Evolutionary conservation across 345 rosid genomes (phyloP), one percentile per base, ranked within the genome.

Genomic region (Rhodomyrtus tomentosa): DNA sequence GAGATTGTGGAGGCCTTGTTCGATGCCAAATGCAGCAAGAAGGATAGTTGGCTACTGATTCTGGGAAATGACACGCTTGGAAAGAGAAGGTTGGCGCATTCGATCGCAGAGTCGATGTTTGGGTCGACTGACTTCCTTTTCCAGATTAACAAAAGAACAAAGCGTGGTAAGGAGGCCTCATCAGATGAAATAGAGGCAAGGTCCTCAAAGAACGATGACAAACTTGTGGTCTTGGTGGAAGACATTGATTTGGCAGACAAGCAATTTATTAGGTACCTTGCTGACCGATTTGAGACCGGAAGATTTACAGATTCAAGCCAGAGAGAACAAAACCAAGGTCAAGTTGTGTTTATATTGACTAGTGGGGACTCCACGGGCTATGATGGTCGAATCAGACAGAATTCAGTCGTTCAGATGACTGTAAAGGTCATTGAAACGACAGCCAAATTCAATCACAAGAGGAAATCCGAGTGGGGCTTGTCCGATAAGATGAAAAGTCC

Each of bases 51-150:
- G 98, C 50, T 96, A 32, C 87, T 95, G 84, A 58, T 96, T 85
- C 88, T 89, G 29, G 99, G 99, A 79, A 91, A 93, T 45, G 99
- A 96, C 90, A 85, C 86, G 1, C 50, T 91, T 4, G 98, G 96
- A 8, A 96, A 95, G 87, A 91, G 95, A 87, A 92, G 98, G 90
- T 85, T 96, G 86, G 96, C 95, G 24, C 89, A 87, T 82, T 90
- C 94, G 13, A 89, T 93, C 83, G 90, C 98, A 29, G 93, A 91
- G 76, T 88, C 89, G 29, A 86, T 95, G 81, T 87, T 87, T 4
- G 95, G 95, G 7, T 92, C 95, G 24, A 53, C 87, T 81, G 92
- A 93, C 82, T 85, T 85, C 16, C 90, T 96, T 48, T 54, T 92
- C 51, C 85, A 88, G 83, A 83, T 94, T 84, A 89, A 90, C 87